Base-by-base conservation (phyloP, 164 flowering plant genomes). In the Buxus sempervirens region DNA sequence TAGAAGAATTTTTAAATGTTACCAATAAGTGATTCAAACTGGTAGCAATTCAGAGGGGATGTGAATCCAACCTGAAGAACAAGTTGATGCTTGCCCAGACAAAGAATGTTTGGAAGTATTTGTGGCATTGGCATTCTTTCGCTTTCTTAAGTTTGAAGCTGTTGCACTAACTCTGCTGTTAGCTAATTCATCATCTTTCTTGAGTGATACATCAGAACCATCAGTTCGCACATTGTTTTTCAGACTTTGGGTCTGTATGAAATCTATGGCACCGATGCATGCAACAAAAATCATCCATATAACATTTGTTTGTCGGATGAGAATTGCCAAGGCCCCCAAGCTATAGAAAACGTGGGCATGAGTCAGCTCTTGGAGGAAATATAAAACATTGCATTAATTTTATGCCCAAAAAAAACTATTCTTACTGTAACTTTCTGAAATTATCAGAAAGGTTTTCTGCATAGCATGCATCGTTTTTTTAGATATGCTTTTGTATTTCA, bases 271-370 rank as follows among this genome's bases (percentile, higher is more conserved):
- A 27, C 85, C 96, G 60, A 67, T 65, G 78, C 91, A 85, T 23
- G 89, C 91, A 82, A 88, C 88, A 75, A 91, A 88, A 71, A 91
- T 76, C 85, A 90, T 61, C 98, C 98, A 94, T 58, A 94, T 78
- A 59, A 90, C 82, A 80, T 94, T 94, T 71, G 98, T 91, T 81
- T 94, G 98, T 26, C 98, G 81, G 66, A 94, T 77, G 62, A 82
- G 36, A 72, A 91, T 85, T 55, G 96, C 82, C 72, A 86, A 68
- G 21, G 80, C 84, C 26, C n/a, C 97, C 97, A 72, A 94, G 79
- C 98, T 94, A 84, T 69, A 79, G 32, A 71, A 64, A 23, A 72
- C 48, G 63, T 49, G 55, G 5, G 5, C 2, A 58, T 23, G 26
- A 58, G 58, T 73, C 58, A 64, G 65, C 63, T 59, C 60, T 24